Evolutionary conservation across 2,329 filamentous ascomycete species (phyloP).

Genomic region (Colletotrichum gloeosporioides): DNA sequence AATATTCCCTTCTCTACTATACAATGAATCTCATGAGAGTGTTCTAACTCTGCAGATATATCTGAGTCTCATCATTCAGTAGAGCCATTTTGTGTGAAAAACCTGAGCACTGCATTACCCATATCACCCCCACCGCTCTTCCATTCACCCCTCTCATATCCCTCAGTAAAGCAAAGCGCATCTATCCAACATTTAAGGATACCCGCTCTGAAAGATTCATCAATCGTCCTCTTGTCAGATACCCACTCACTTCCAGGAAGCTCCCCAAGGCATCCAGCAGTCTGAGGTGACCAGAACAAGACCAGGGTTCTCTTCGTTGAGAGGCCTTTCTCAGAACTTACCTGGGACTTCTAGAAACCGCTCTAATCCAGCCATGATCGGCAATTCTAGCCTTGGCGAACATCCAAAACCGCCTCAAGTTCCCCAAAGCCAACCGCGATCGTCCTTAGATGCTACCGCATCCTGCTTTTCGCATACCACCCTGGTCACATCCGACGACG

Average conservation of each 20-base stretch:
- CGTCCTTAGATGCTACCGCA: not conserved
- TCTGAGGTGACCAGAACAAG: not conserved
- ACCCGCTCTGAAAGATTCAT: not conserved
- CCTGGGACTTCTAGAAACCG: not conserved
- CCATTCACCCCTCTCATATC: too few species aligned
- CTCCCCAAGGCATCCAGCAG: not conserved
- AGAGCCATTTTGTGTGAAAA: too few species aligned
- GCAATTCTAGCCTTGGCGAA: not conserved
- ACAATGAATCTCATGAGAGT: too few species aligned
- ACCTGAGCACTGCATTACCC: too few species aligned
- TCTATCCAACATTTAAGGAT: too few species aligned
- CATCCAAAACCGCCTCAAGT: not conserved
- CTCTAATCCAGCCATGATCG: not conserved
- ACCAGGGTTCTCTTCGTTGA: not conserved
- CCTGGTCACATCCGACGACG: not conserved
- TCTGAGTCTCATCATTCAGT: too few species aligned
- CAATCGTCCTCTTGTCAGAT: not conserved
- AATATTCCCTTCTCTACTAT: too few species aligned
- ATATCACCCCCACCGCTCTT: too few species aligned
- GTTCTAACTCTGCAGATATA: too few species aligned
- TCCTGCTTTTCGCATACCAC: not conserved
- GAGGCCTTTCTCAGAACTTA: not conserved
- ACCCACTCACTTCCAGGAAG: not conserved
- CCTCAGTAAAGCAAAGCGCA: too few species aligned
- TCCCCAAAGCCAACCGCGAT: not conserved